Percentiles rank a stretch among this genome's conserved stretches.
phyloP scores from a whole-genome alignment of 768 basidiomycete genomes.

The Mycena chlorophos region DNA sequence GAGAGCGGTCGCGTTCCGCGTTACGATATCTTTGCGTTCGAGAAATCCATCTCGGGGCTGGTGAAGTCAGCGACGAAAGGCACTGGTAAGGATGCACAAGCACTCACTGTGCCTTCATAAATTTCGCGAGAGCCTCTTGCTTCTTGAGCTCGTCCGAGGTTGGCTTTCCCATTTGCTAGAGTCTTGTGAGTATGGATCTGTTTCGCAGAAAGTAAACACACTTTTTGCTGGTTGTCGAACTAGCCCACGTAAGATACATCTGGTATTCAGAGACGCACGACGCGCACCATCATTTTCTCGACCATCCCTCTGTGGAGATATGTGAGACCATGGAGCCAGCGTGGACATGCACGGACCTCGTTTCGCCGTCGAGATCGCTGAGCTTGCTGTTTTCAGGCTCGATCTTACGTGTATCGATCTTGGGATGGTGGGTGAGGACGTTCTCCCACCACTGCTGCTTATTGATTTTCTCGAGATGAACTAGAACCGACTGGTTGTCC shows the following conservation, averaged over 20 bases:
- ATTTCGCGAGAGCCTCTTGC: conserved; percentile 74
- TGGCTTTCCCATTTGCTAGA: conserved; percentile 91
- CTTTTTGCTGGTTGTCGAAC: conserved; percentile 82
- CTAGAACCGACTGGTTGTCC: conserved; percentile 68
- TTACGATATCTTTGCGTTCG: conserved; percentile 84
- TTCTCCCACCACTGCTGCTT: conserved; percentile 97
- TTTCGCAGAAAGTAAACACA: conserved; percentile 24
- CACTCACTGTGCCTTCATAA: too few relatives aligned
- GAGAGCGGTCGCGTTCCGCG: not conserved
- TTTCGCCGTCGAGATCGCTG: conserved; percentile 94
- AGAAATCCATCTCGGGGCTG: conserved; percentile 94
- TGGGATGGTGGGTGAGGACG: conserved; percentile 91
- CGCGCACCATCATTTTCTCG: conserved; percentile 99
- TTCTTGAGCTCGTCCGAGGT: conserved; percentile 95
- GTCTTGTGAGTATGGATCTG: conserved; percentile 6
- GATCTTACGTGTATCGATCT: conserved; percentile 95
- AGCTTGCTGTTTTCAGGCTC: conserved; percentile 94
- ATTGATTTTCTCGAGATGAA: conserved; percentile 87
- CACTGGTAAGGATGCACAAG: not conserved
- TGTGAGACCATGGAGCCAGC: not conserved
- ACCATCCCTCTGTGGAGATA: conserved; percentile 77
- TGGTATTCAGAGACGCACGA: not conserved
- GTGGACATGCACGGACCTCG: conserved; percentile 54
- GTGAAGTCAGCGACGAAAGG: conserved; percentile 2
- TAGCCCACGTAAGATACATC: conserved; percentile 27